These are phyloP conservation scores for Zanthoxylum bungeanum DNA, from an alignment of 345 rosid species.

Conservation along the genomic window DNA sequence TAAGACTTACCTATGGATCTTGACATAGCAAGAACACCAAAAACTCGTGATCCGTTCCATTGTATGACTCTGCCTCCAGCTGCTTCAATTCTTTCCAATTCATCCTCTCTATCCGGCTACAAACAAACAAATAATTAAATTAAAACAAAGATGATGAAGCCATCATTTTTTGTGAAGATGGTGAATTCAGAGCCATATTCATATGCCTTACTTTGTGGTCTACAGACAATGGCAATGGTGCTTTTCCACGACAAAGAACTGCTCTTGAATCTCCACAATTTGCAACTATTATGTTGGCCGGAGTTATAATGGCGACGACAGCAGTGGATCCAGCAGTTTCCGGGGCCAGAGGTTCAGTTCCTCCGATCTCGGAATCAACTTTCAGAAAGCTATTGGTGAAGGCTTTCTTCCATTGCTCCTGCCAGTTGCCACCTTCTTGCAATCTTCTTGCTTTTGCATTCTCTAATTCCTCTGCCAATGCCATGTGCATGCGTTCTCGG, in stretches of 20 bases:
- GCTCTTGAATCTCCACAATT: constrained; percentile 90
- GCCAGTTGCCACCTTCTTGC: constrained; percentile 29
- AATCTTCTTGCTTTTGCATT: constrained; percentile 31
- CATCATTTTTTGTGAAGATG: not conserved
- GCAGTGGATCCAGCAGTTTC: constrained; percentile 91
- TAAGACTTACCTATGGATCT: constrained; percentile 61
- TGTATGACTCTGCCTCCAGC: constrained; percentile 70
- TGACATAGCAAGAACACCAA: constrained; percentile 90
- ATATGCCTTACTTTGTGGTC: constrained; percentile 68
- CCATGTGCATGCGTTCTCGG: constrained; percentile 57
- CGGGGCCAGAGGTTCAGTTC: constrained; percentile 37
- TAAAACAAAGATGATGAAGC: not conserved
- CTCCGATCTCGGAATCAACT: constrained; percentile 57
- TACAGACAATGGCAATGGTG: constrained; percentile 47
- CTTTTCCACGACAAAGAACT: constrained; percentile 64
- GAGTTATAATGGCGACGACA: constrained; percentile 55
- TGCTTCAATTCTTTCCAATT: constrained; percentile 70
- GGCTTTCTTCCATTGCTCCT: constrained; percentile 59
- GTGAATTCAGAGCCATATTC: not conserved
- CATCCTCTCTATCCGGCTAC: constrained; percentile 87
- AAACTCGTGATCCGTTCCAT: constrained; percentile 83
- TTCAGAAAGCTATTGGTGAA: constrained; percentile 53
- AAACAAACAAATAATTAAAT: constrained; percentile 8
- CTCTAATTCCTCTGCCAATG: constrained; percentile 63
- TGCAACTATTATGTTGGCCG: constrained; percentile 58